Base-by-base conservation (phyloP, 805 yeast species). In the Wickerhamomyces ciferrii region DNA sequence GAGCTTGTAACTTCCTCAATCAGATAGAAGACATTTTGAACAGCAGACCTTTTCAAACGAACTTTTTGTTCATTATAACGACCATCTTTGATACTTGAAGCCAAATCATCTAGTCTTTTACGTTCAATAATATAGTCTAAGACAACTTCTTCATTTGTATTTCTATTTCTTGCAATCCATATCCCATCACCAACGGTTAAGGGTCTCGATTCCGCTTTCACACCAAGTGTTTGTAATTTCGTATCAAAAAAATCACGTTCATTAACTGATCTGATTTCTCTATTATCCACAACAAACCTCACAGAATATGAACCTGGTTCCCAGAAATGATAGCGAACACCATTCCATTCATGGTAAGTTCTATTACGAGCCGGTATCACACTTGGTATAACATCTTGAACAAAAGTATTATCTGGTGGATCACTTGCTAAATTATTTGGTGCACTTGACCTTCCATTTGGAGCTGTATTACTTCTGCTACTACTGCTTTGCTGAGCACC, bases 101-200 rank as follows among this genome's bases (percentile, higher is more conserved):
- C 85, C 56, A 94, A 74, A 70, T 94, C 99, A 59, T 88, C 96
- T 39, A 91, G 65, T 46, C 97, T 69, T 65, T 94, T 94, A 35
- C 99, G 72, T 67, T 94, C 99, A 41, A 92, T 75, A n/a, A 94
- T 84, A 50, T 79, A 83, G 60, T 92, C 86, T 17, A 94, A 65
- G 1, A 87, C 84, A 5, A 83, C 88, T 45, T 83, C 83, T 44
- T 75, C 74, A 1, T 76, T 73, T 0, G 87, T 76, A 0, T 49
- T 54, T 44, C 69, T 76, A 56, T 89, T 76, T 46, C 75, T 74
- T 0, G 97, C 99, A 3, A 90, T 72, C 99, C 98, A 94, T 10
- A 85, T 51, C 1, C 84, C 84, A 67, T 94, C 99, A 6, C 99
- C 98, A 2, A 91, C 78, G 0, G 94, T 68, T 25, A 94, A 69